These are phyloP conservation scores for Peniophora sp. DNA, from an alignment of 1,284 basidiomycete species.

Conservation along the genomic window DNA sequence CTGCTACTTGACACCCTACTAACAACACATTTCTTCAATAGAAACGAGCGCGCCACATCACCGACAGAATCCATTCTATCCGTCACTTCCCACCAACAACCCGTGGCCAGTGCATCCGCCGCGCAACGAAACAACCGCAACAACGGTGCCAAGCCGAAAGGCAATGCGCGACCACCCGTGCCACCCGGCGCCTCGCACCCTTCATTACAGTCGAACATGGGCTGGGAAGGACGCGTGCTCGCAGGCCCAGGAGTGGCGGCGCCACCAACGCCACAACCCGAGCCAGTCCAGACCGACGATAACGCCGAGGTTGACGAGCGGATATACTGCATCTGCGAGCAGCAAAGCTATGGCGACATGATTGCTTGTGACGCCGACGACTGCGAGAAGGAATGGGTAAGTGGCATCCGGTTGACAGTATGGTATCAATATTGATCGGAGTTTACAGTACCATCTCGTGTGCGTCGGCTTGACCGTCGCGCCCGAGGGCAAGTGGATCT, in stretches of 20 bases:
- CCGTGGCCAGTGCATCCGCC: slow-evolving; percentile 12
- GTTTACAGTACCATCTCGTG: slow-evolving; percentile 73
- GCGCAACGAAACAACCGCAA: slow-evolving; percentile 16
- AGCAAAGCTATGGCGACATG: slow-evolving; percentile 92
- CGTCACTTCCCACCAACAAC: slow-evolving; percentile 44
- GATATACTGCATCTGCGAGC: slow-evolving; percentile 85
- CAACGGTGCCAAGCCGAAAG: slow-evolving; percentile 17
- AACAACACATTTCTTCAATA: slow-evolving; percentile 15
- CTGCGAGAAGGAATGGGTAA: slow-evolving; percentile 92
- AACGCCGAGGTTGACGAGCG: slow-evolving; percentile 62
- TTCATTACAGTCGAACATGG: no score
- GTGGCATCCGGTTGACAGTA: slow-evolving; percentile 24
- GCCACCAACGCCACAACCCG: slow-evolving; percentile 14
- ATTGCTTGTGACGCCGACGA: slow-evolving; percentile 90
- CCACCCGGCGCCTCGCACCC: slow-evolving; percentile 32
- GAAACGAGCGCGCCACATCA: slow-evolving; percentile 55
- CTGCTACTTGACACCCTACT: slow-evolving; percentile 1
- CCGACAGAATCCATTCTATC: slow-evolving; percentile 69
- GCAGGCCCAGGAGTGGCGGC: slow-evolving; percentile 12
- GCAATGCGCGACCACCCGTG: slow-evolving; percentile 19
- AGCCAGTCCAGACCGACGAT: slow-evolving; percentile 27
- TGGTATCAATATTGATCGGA: slow-evolving; percentile 3
- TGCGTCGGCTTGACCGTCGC: slow-evolving; percentile 70
- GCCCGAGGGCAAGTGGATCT: slow-evolving; percentile 80
- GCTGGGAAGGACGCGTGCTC: slow-evolving; percentile 26